Conservation (phyloP, 192 early-diverging fungal genomes). For the Podila epicladia region DNA sequence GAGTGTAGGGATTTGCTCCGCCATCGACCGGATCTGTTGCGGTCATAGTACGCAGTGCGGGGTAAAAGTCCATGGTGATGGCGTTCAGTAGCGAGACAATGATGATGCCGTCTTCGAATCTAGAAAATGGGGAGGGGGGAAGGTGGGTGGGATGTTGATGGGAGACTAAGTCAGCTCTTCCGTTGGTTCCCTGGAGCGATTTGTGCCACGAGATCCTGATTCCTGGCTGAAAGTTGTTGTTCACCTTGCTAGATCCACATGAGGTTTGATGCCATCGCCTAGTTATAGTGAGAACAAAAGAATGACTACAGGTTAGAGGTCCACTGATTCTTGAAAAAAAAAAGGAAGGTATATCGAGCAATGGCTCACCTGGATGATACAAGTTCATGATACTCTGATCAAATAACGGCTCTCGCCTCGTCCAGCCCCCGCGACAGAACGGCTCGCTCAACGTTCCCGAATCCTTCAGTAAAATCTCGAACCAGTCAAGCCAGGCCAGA, state of each 20-base stretch:
- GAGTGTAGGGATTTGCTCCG: background rate
- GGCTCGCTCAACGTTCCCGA: constrained; percentile 13
- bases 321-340: background rate
- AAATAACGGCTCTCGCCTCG: constrained; percentile 52
- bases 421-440: constrained; percentile 14
- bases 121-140: background rate
- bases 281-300: background rate
- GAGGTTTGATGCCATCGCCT: constrained; percentile 60
- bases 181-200: too few relatives aligned
- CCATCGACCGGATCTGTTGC: constrained; percentile 23
- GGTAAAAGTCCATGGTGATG: constrained; percentile 61
- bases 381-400: constrained; percentile 64
- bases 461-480: constrained; percentile 15
- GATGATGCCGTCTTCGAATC: constrained; percentile 62
- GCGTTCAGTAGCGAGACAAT: constrained; percentile 58
- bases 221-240: background rate
- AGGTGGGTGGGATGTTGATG: too few relatives aligned
- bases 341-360: background rate
- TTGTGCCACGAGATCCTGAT: too few relatives aligned
- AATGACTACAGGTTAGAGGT: background rate
- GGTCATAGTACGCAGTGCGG: constrained; percentile 28
- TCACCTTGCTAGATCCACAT: constrained; percentile 61
- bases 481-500: constrained; percentile 41
- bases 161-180: too few relatives aligned
- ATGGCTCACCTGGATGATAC: constrained; percentile 47